phyloP scores from a whole-genome alignment of 2,329 filamentous ascomycete species.

The Arachnopeziza araneosa region DNA sequence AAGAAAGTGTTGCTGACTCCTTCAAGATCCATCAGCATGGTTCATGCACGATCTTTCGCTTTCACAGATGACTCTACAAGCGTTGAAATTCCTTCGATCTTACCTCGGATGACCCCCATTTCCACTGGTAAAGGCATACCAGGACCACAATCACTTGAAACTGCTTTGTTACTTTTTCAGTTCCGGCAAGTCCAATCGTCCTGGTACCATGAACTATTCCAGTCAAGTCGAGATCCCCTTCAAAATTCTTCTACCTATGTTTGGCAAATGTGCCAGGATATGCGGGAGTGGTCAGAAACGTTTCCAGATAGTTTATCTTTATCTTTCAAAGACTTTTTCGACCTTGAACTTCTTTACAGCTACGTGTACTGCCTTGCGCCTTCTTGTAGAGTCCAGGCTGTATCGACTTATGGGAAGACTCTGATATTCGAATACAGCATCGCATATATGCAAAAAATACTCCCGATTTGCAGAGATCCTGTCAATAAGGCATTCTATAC shows the following conservation, averaged over 20 bases:
- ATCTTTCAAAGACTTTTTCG: constrained; percentile 69
- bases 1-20: constrained; percentile 8
- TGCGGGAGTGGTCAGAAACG: constrained; percentile 76
- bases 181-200: constrained; percentile 80
- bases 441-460: constrained; percentile 72
- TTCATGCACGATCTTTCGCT: constrained; percentile 81
- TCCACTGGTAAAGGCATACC: constrained; percentile 25
- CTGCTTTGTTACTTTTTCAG: constrained; percentile 73
- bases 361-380: constrained; percentile 86
- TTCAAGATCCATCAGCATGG: constrained; percentile 75
- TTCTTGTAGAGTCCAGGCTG: constrained; percentile 64
- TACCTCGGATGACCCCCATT: constrained; percentile 30
- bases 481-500: constrained; percentile 65
- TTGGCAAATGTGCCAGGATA: constrained; percentile 69
- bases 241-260: constrained; percentile 65
- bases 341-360: constrained; percentile 84
- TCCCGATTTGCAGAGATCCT: constrained; percentile 57
- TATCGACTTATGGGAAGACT: constrained; percentile 70
- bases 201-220: constrained; percentile 87
- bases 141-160: constrained; percentile 51
- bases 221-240: constrained; percentile 65
- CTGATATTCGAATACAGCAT: constrained; percentile 84
- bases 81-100: constrained; percentile 64
- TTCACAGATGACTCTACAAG: constrained; percentile 86
- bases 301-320: constrained; percentile 61